Evolutionary conservation across 768 basidiomycete species (phyloP).

Genomic region (Trametes coccinea): DNA sequence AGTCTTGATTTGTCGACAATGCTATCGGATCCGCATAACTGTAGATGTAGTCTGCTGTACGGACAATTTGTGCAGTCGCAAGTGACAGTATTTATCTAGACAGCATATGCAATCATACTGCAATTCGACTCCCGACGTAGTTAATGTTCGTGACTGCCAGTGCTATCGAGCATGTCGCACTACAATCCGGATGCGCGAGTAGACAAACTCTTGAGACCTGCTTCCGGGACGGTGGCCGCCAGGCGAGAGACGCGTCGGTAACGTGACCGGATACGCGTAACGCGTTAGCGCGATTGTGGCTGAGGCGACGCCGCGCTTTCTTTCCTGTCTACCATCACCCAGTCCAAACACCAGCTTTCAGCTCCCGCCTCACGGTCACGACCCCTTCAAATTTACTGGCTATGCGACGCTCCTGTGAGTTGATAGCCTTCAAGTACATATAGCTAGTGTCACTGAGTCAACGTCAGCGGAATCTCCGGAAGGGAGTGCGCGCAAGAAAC

Average conservation of each 20-base stretch:
- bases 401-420: constrained; percentile 18
- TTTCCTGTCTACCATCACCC: neutral
- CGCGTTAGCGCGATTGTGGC: constrained; percentile 16
- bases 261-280: constrained; percentile 10
- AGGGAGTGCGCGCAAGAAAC: constrained; percentile 44
- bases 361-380: no score
- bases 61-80: no score
- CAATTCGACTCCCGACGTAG: no score
- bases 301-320: neutral
- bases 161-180: no score
- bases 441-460: neutral
- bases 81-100: no score
- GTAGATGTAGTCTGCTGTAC: neutral
- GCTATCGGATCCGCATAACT: neutral
- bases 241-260: neutral
- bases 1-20: neutral
- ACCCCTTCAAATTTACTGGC: neutral
- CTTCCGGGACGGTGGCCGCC: no score
- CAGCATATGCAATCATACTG: no score
- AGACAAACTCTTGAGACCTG: no score
- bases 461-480: constrained; percentile 12
- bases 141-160: no score
- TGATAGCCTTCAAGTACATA: neutral
- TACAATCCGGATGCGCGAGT: no score
- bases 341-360: neutral